Conservation (phyloP, 2,329 filamentous ascomycete species). For the Talaromyces sp. region DNA sequence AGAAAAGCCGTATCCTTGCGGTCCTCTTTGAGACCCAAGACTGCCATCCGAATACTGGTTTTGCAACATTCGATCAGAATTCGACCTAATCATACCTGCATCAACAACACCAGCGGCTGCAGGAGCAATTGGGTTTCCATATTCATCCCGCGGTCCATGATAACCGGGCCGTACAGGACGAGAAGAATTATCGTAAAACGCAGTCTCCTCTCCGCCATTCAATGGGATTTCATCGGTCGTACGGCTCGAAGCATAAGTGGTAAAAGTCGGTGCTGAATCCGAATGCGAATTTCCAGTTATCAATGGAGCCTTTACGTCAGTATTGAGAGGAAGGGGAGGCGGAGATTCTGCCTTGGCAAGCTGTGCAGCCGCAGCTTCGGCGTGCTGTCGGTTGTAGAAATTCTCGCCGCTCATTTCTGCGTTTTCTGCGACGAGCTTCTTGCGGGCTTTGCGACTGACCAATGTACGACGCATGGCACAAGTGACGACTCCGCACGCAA, state of each 20-base stretch:
- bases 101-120: slow-evolving; percentile 27
- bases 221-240: neutral
- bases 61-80: slow-evolving; percentile 43
- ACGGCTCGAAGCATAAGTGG: slow-evolving; percentile 36
- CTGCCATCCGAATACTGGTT: slow-evolving; percentile 49
- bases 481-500: slow-evolving; percentile 76
- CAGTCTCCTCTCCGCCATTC: neutral
- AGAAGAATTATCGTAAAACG: slow-evolving; percentile 1
- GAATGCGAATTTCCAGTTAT: slow-evolving; percentile 51
- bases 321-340: slow-evolving; percentile 45
- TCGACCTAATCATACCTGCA: slow-evolving; percentile 37
- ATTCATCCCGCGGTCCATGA: slow-evolving; percentile 43
- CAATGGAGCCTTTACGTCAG: slow-evolving; percentile 57
- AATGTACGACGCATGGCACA: slow-evolving; percentile 93
- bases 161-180: slow-evolving; percentile 15
- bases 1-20: slow-evolving; percentile 40
- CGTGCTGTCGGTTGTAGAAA: slow-evolving; percentile 68
- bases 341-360: slow-evolving; percentile 49
- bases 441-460: slow-evolving; percentile 86
- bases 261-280: slow-evolving; percentile 49
- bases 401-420: slow-evolving; percentile 96
- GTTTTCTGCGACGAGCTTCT: slow-evolving; percentile 87
- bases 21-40: slow-evolving; percentile 41
- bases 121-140: slow-evolving; percentile 38
- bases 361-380: slow-evolving; percentile 30